Evolutionary conservation across 176 grass and related monocot species (phyloP).

Genomic region (Calamus simplicifolius): DNA sequence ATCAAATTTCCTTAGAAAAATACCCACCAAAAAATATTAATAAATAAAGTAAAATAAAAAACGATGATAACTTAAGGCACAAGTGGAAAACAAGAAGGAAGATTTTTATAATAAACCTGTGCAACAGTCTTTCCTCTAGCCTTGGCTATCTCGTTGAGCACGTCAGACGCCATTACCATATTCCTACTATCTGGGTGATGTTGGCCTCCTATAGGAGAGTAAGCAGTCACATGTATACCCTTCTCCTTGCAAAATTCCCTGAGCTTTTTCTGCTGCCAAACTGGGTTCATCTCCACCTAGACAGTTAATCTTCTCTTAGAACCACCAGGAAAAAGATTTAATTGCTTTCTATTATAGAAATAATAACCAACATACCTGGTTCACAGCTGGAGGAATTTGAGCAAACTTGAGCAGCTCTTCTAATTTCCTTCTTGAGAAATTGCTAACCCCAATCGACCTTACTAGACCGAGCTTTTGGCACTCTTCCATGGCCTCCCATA

Average conservation of each 20-base stretch:
- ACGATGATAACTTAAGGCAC: no score
- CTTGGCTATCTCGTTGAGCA: slow-evolving; percentile 42
- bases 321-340: no score
- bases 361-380: slow-evolving; percentile 32
- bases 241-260: slow-evolving; percentile 28
- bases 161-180: slow-evolving; percentile 23
- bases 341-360: no score
- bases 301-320: background rate
- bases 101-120: slow-evolving; percentile 23
- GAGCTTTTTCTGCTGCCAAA: slow-evolving; percentile 56
- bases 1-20: no score
- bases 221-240: slow-evolving; percentile 45
- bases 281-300: slow-evolving; percentile 57
- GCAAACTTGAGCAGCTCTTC: slow-evolving; percentile 29
- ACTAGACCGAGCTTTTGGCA: slow-evolving; percentile 60
- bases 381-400: slow-evolving; percentile 60
- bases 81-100: no score
- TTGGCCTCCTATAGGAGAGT: slow-evolving; percentile 35
- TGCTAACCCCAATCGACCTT: slow-evolving; percentile 66
- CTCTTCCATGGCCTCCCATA: slow-evolving; percentile 76
- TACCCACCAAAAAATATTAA: no score
- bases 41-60: no score
- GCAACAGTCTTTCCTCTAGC: slow-evolving; percentile 42
- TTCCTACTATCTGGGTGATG: background rate
- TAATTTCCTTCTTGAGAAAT: slow-evolving; percentile 58